Percentiles rank a stretch among this genome's conserved stretches.
Evolutionary conservation across 441 rosid species (phyloP).

Genomic region (Populus tomentosa): DNA sequence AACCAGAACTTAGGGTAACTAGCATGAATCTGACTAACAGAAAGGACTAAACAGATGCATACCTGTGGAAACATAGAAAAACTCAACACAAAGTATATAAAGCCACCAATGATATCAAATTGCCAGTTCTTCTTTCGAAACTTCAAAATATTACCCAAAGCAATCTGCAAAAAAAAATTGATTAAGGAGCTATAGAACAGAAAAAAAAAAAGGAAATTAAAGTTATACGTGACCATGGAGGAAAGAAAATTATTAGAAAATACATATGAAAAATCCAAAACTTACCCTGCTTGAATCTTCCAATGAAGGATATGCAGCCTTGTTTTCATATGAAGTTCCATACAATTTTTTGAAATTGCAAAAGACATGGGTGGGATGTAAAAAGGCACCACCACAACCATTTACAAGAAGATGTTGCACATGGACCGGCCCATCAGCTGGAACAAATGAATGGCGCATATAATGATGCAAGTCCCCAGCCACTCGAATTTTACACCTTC

Average conservation of each 20-base stretch:
- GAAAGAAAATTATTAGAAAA: slow-evolving; percentile 1
- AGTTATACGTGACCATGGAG: slow-evolving; percentile 2
- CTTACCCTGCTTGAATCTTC: slow-evolving; percentile 97
- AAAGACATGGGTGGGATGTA: slow-evolving; percentile 98
- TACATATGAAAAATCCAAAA: neutral
- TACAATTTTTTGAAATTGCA: slow-evolving; percentile 56
- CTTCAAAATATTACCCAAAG: slow-evolving; percentile 97
- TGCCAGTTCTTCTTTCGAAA: slow-evolving; percentile 99
- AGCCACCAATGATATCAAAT: slow-evolving; percentile 96
- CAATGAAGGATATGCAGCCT: slow-evolving; percentile 90
- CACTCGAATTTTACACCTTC: slow-evolving; percentile 93
- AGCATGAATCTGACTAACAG: slow-evolving; percentile 6
- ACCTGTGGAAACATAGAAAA: slow-evolving; percentile 98
- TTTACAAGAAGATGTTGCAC: slow-evolving; percentile 96
- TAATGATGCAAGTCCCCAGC: slow-evolving; percentile 99
- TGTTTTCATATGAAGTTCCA: slow-evolving; percentile 73
- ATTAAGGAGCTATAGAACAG: slow-evolving; percentile 16
- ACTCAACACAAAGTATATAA: slow-evolving; percentile 84
- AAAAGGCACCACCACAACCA: slow-evolving; percentile 99
- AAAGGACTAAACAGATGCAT: slow-evolving; percentile 21
- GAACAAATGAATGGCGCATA: slow-evolving; percentile 88
- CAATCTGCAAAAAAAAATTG: slow-evolving; percentile 55
- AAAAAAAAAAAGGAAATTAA: slow-evolving; percentile 1
- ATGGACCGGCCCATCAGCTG: slow-evolving; percentile 66
- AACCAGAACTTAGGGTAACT: slow-evolving; percentile 3